phyloP scores from a whole-genome alignment of 768 basidiomycete genomes.

The Cystofilobasidium bisporidii region DNA sequence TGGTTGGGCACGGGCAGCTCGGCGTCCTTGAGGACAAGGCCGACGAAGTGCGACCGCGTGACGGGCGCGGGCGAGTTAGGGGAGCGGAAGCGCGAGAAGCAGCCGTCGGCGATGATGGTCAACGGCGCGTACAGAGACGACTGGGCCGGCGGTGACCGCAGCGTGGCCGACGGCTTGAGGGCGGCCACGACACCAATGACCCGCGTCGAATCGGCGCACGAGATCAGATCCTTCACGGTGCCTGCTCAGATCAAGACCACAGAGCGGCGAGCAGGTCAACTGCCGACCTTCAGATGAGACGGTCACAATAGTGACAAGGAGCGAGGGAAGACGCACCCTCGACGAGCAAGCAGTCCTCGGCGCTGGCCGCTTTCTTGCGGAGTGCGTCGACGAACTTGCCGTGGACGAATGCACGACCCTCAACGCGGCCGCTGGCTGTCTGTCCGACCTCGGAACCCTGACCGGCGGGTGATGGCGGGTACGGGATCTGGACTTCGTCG shows the following conservation, averaged over 20 bases:
- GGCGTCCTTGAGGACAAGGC: constrained; percentile 69
- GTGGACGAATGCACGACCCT: constrained; percentile 87
- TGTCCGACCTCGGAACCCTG: constrained; percentile 8
- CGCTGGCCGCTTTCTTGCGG: constrained; percentile 54
- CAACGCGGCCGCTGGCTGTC: constrained; percentile 30
- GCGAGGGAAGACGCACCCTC: constrained; percentile 29
- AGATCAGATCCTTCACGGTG: constrained; percentile 25
- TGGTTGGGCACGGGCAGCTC: constrained; percentile 41
- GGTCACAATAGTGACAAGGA: no score
- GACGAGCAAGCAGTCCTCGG: constrained; percentile 62
- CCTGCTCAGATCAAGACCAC: constrained; percentile 2
- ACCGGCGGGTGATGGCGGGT: constrained; percentile 46
- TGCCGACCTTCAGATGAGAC: no score
- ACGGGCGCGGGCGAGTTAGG: constrained; percentile 31
- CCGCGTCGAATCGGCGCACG: constrained; percentile 47
- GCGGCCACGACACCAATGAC: constrained; percentile 62
- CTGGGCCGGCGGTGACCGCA: constrained; percentile 14
- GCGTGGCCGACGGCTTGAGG: constrained; percentile 36
- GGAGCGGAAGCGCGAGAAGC: constrained; percentile 84
- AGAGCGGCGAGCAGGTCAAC: neutral
- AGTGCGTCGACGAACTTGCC: constrained; percentile 77
- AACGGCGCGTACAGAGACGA: constrained; percentile 56
- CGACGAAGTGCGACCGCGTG: constrained; percentile 72
- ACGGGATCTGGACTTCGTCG: constrained; percentile 73
- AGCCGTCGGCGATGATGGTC: constrained; percentile 85